Conservation (phyloP, 225 moss, liverwort and hornwort species). For the Takakia lepidozioides region DNA sequence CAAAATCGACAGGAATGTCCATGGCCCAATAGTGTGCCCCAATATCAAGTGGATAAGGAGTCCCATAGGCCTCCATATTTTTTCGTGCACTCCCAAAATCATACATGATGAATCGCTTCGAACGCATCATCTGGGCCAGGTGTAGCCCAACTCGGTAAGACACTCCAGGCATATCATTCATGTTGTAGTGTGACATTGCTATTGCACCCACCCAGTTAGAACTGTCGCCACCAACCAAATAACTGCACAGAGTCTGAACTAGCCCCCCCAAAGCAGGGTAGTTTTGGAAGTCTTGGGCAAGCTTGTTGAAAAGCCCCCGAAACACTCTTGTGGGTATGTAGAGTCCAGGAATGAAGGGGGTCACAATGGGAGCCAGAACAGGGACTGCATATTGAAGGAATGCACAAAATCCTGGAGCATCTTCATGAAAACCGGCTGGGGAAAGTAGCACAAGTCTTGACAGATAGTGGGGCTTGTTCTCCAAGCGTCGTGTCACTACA, state of each 20-base stretch:
- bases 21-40: conserved; percentile 63
- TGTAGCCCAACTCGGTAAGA: conserved; percentile 61
- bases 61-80: conserved; percentile 63
- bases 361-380: conserved; percentile 36
- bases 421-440: conserved; percentile 81
- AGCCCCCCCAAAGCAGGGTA: conserved; percentile 84
- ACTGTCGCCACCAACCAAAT: conserved; percentile 58
- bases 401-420: conserved; percentile 45
- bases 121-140: conserved; percentile 74
- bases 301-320: conserved; percentile 81
- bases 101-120: conserved; percentile 57
- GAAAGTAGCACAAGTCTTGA: conserved; percentile 76
- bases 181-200: conserved; percentile 89
- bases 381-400: conserved; percentile 47
- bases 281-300: conserved; percentile 78
- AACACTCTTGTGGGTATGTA: conserved; percentile 88
- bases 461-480: conserved; percentile 70
- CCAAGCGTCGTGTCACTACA: conserved; percentile 56
- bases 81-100: conserved; percentile 49
- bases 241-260: conserved; percentile 69
- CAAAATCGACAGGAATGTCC: conserved; percentile 73
- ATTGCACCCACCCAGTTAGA: conserved; percentile 91
- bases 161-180: conserved; percentile 95
- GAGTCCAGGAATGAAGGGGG: conserved; percentile 59
- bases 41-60: conserved; percentile 51